A percentile compares a stretch with the other conserved stretches of the same genome.
Conservation (phyloP, 345 rosid genomes). For the Eucalyptus tenuipes region DNA sequence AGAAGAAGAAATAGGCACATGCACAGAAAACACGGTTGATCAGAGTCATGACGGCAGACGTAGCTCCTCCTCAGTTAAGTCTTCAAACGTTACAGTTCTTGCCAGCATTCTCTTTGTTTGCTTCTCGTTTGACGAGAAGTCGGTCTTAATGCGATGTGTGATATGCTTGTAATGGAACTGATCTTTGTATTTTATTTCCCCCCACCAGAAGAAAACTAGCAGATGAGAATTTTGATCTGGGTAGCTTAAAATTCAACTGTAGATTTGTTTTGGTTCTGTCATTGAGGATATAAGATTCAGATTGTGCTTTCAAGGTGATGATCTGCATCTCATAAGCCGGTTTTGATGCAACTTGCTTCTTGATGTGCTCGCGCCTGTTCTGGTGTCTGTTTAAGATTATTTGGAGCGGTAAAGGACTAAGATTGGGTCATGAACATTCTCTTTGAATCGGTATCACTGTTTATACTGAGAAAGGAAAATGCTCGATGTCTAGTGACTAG, state of each 20-base stretch:
- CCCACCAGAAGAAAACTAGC: background rate
- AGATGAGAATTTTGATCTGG: background rate
- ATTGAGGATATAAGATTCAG: background rate
- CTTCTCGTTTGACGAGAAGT: background rate
- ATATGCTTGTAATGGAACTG: background rate
- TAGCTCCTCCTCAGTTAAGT: background rate
- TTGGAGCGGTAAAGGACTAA: background rate
- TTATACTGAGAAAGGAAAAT: background rate
- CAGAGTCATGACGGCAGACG: background rate
- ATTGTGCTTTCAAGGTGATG: background rate
- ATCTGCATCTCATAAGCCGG: background rate
- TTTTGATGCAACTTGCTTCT: background rate
- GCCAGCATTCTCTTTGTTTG: background rate
- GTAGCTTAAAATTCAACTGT: background rate
- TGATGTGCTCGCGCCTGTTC: background rate
- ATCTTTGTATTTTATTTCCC: background rate
- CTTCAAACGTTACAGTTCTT: background rate
- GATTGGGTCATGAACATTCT: background rate
- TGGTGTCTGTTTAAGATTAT: background rate
- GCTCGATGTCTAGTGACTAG: background rate
- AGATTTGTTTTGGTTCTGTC: background rate
- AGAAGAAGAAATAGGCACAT: conserved; percentile 37
- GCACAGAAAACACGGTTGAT: background rate
- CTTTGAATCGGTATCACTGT: background rate
- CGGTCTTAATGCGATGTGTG: background rate